Evolutionary conservation across 177 flowering plant species (phyloP), one percentile per base, ranked within the genome.

Genomic region (Vitis hybrid): DNA sequence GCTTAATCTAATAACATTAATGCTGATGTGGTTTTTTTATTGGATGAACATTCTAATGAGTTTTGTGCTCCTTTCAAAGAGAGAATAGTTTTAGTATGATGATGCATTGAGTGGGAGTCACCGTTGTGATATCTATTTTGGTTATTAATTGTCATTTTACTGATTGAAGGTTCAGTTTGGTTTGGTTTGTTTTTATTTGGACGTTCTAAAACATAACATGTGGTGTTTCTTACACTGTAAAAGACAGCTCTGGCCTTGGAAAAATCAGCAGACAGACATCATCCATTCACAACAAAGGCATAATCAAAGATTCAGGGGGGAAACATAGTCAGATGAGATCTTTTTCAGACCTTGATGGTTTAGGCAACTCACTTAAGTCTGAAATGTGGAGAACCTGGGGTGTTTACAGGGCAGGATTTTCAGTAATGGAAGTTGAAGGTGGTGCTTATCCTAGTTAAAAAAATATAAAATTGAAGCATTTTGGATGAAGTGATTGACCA

Each of bases 381-480:
- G 90, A 88, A 28, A 78, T 24, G 71, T 85, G 92, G 97, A 86
- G 83, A 75, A 76, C 72, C 52, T 86, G 92, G 93, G 87, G 86
- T 76, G 66, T 31, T 33, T 82, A 76, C 66, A 75, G 88, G 65
- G 83, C 89, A 62, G 90, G 90, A 3, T 64, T 68, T 74, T 69
- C 76, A 17, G 78, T 73, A 31, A 50, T 33, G 18, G 81, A 86
- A 17, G 85, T 84, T 78, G 88, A 86, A 88, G 97, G 94, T 89
- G 71, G 8, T 57, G 14, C 28, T 55, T 19, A 50, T 62, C 15
- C 18, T 47, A 53, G 31, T 60, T 72, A 38, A 22, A 19, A 22
- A 65, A 1, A 33, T 47, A 54, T 67, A 24, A 9, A 13, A 50
- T 38, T 75, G 65, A 10, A 22, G 24, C 52, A 33, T 15, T 38